Evolutionary conservation across 2,329 filamentous ascomycete species (phyloP).

Genomic region (Beauveria sp.): DNA sequence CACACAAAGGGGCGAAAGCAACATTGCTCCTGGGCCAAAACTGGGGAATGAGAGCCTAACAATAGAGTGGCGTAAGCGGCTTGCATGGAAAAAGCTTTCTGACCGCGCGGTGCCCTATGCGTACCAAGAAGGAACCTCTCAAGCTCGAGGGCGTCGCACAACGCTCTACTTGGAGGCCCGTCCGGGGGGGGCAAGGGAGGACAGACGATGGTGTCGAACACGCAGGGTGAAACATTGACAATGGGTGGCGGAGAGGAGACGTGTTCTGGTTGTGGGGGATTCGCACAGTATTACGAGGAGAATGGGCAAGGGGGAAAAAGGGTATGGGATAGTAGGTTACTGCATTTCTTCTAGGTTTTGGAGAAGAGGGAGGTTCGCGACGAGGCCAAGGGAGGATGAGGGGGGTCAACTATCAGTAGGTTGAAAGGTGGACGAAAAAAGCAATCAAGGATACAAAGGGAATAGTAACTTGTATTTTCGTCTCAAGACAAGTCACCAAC

Average conservation of each 20-base stretch:
- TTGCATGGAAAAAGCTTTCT: neutral
- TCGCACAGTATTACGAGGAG: no score
- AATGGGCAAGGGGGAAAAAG: neutral
- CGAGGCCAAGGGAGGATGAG: neutral
- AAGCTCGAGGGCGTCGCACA: no score
- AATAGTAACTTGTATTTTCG: no score
- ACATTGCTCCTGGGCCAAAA: no score
- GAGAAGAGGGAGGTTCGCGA: neutral
- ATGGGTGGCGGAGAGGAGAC: neutral
- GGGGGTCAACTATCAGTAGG: neutral
- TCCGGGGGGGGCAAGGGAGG: neutral
- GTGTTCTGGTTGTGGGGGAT: no score
- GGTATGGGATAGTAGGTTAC: neutral
- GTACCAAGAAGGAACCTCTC: neutral
- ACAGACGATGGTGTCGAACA: neutral
- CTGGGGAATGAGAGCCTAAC: neutral
- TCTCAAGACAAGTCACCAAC: no score
- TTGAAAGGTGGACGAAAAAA: neutral
- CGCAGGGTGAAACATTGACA: slow-evolving; percentile 7
- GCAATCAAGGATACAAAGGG: neutral
- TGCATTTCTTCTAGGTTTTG: neutral
- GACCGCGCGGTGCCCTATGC: no score
- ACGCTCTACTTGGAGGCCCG: neutral
- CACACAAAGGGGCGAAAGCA: no score
- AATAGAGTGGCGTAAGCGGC: neutral